Evolutionary conservation across 805 yeast species (phyloP), one percentile per base, ranked within the genome.

Genomic region (Candida stauntonica): DNA sequence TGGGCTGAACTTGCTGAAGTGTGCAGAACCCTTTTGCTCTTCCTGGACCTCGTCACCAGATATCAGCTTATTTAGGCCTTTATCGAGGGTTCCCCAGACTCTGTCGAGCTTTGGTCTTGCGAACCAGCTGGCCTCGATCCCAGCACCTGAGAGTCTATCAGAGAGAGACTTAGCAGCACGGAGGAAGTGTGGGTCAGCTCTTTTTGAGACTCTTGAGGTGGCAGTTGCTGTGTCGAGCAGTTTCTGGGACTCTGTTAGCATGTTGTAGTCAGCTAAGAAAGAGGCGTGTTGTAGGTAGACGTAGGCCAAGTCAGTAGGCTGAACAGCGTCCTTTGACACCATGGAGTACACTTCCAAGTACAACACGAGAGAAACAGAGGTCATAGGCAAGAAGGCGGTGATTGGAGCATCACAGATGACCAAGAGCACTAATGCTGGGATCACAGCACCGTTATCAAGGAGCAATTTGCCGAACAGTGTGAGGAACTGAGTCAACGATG

Each of bases 31-130:
- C 31, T 63, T 64, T 5, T 62, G 50, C 6, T 63, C 60, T 0
- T 63, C 51, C 19, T 68, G 66, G 3, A 36, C 42, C 26, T 84
- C 95, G 33, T 91, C 97, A 1, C 96, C 97, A 28, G 95, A 81
- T 41, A 91, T 88, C 59, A 81, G 79, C 57, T 79, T 80, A 55
- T 75, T 80, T 54, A 83, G 77, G 5, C 85, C 76, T 56, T 86
- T 86, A 58, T 86, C 95, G 31, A 86, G 61, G 30, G 83, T 89
- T 9, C 93, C 91, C 95, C 95, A 86, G 38, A 87, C 81, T 55
- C 77, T 82, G 50, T 88, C 95, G 36, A 86, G 67, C 48, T 76
- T 79, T 17, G 82, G 83, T 52, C 80, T 79, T 12, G 86, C 81
- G 47, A 88, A 73, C 97, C 96, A 89, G 21, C 75, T 72, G 30